A percentile compares a stretch with the other conserved stretches of the same genome.
These are phyloP conservation scores for Lithohypha guttulata DNA, from an alignment of 2,329 filamentous ascomycete genomes.

Conservation along the genomic window DNA sequence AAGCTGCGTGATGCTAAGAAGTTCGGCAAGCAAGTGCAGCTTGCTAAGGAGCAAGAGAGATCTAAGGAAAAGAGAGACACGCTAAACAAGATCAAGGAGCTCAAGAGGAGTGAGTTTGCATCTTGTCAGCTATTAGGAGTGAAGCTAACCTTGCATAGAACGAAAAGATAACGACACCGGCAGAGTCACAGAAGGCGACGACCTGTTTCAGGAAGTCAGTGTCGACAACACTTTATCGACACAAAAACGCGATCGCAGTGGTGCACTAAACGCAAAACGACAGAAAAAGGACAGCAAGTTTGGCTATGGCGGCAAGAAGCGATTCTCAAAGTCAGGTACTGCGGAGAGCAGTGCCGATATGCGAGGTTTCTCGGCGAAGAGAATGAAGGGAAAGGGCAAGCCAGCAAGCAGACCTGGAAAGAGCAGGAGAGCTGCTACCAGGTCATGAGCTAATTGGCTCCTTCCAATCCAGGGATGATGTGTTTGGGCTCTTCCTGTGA, in stretches of 20 bases:
- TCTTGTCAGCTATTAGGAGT: conserved; percentile 7
- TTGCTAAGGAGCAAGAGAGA: conserved; percentile 89
- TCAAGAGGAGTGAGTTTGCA: conserved; percentile 81
- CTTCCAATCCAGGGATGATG: no score
- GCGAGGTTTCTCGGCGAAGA: conserved; percentile 66
- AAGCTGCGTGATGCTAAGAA: conserved; percentile 95
- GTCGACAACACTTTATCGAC: conserved; percentile 28
- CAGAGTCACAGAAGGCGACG: conserved; percentile 52
- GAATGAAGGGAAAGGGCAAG: conserved; percentile 56
- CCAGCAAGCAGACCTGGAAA: conserved; percentile 41
- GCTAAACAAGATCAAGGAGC: conserved; percentile 83
- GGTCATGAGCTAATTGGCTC: no score
- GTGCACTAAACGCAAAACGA: conserved; percentile 52
- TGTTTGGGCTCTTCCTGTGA: no score
- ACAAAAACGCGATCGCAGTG: conserved; percentile 32
- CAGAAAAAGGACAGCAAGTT: conserved; percentile 92
- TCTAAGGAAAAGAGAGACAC: conserved; percentile 86
- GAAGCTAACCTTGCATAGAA: conserved; percentile 45
- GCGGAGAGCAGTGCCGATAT: conserved; percentile 72
- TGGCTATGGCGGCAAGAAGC: conserved; percentile 94
- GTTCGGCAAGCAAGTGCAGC: conserved; percentile 96
- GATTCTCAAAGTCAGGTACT: conserved; percentile 80
- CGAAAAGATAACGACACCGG: conserved; percentile 60
- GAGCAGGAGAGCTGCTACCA: conserved; percentile 33
- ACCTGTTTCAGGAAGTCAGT: conserved; percentile 45